phyloP scores from a whole-genome alignment of 768 basidiomycete species.

The Cyclocybe cylindracea region DNA sequence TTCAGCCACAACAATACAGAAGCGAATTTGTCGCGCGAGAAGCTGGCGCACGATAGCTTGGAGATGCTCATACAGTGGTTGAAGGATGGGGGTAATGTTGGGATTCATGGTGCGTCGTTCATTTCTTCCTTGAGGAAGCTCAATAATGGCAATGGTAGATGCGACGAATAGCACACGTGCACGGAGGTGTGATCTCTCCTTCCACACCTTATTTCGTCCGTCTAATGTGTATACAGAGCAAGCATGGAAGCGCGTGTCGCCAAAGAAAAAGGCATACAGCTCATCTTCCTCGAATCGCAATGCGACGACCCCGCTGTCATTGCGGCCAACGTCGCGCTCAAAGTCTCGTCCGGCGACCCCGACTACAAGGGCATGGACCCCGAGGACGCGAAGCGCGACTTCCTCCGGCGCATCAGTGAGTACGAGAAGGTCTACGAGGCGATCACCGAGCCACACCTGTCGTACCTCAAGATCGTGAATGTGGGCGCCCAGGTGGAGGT shows the following conservation, averaged over 20 bases:
- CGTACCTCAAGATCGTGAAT: slow-evolving; percentile 90
- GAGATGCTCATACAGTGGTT: slow-evolving; percentile 96
- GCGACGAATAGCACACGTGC: slow-evolving; percentile 90
- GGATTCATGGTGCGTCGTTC: slow-evolving; percentile 79
- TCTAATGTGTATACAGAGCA: slow-evolving; percentile 47
- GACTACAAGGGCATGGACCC: slow-evolving; percentile 91
- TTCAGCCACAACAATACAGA: slow-evolving; percentile 86
- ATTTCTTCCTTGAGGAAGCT: neutral
- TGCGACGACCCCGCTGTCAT: slow-evolving; percentile 95
- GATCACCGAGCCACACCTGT: slow-evolving; percentile 87
- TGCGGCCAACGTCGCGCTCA: slow-evolving; percentile 93
- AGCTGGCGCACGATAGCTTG: slow-evolving; percentile 86
- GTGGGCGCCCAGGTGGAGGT: slow-evolving; percentile 90
- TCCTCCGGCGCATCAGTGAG: slow-evolving; percentile 84
- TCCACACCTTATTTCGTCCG: neutral
- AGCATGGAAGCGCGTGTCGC: slow-evolving; percentile 84
- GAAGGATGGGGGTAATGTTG: slow-evolving; percentile 94
- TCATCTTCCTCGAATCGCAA: slow-evolving; percentile 93
- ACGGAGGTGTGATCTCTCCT: slow-evolving; percentile 54
- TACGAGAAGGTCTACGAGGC: slow-evolving; percentile 98
- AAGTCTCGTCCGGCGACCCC: slow-evolving; percentile 95
- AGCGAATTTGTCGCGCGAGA: slow-evolving; percentile 76
- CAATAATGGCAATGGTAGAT: slow-evolving; percentile 48
- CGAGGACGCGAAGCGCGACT: slow-evolving; percentile 87
- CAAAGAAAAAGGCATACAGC: slow-evolving; percentile 81